These are phyloP conservation scores for Tuber umbilicatum DNA, from an alignment of 495 filamentous ascomycete genomes.

Conservation along the genomic window DNA sequence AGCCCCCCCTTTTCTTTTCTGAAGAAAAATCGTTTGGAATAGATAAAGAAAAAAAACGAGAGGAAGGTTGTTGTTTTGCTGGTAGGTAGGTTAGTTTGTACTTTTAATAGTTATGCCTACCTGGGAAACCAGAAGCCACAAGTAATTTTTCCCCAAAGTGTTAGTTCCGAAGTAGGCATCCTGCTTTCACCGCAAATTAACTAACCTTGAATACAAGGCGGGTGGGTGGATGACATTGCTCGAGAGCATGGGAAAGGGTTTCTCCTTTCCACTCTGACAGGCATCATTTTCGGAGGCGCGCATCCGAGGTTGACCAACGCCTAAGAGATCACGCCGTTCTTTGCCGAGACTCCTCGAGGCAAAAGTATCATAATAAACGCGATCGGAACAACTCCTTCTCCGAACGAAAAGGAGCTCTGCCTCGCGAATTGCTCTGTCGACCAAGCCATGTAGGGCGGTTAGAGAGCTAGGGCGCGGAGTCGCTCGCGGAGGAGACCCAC, in stretches of 20 bases:
- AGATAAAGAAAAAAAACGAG: too few species aligned
- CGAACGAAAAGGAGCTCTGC: not conserved
- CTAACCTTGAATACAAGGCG: not conserved
- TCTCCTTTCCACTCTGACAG: not conserved
- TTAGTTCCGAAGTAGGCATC: not conserved
- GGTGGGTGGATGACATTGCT: not conserved
- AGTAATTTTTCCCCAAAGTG: not conserved
- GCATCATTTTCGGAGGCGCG: conserved; percentile 1
- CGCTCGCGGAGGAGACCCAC: not conserved
- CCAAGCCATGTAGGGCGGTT: not conserved
- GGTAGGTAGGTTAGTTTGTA: not conserved
- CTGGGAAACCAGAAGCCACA: not conserved
- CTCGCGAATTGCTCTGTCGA: not conserved
- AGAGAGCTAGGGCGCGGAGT: not conserved
- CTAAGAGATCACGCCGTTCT: not conserved
- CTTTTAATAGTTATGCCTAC: not conserved
- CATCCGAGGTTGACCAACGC: not conserved
- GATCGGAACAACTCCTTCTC: not conserved
- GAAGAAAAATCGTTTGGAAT: not conserved
- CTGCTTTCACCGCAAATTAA: not conserved
- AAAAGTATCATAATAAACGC: not conserved
- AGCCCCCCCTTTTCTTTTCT: not conserved
- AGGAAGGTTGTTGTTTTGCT: not conserved
- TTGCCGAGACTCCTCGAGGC: not conserved
- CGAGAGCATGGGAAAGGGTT: not conserved